phyloP scores from a whole-genome alignment of 2,329 filamentous ascomycete genomes.

The Curvularia lunata region DNA sequence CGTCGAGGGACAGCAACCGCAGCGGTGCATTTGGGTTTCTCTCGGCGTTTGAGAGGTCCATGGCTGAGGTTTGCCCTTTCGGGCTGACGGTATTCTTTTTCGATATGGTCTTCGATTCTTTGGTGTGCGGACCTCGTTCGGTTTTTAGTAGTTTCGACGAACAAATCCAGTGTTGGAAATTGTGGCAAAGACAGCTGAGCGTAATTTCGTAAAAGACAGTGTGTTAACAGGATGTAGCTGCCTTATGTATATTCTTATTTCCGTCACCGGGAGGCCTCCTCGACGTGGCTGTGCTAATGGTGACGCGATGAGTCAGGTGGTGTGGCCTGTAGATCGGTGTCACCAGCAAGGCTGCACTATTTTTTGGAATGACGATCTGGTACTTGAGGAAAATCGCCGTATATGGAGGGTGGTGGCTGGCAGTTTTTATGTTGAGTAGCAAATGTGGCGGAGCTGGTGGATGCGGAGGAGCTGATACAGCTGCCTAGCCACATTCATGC shows the following conservation, averaged over 20 bases:
- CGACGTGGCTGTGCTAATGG: conserved; percentile 3
- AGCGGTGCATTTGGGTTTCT: conserved; percentile 44
- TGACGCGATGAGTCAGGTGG: not conserved
- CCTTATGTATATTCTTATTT: conserved; percentile 6
- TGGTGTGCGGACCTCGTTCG: not conserved
- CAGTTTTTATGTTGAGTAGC: conserved; percentile 9
- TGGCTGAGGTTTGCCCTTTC: conserved; percentile 9
- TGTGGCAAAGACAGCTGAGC: too few relatives aligned
- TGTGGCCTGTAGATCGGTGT: conserved; percentile 14
- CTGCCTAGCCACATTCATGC: too few relatives aligned
- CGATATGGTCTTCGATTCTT: not conserved
- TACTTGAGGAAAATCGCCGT: not conserved
- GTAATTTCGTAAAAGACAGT: too few relatives aligned
- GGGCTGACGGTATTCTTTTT: not conserved
- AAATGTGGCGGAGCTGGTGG: too few relatives aligned
- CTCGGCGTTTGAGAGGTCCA: conserved; percentile 37
- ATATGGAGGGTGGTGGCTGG: not conserved
- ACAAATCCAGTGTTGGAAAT: too few relatives aligned
- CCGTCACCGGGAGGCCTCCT: conserved; percentile 10
- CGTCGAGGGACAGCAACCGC: conserved; percentile 46
- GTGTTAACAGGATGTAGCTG: too few relatives aligned
- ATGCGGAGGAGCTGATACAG: too few relatives aligned
- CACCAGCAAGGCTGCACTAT: conserved; percentile 26
- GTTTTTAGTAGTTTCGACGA: not conserved
- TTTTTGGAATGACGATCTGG: not conserved